Base-by-base conservation (phyloP, 805 yeast genomes). In the Clavispora vitiphila region DNA sequence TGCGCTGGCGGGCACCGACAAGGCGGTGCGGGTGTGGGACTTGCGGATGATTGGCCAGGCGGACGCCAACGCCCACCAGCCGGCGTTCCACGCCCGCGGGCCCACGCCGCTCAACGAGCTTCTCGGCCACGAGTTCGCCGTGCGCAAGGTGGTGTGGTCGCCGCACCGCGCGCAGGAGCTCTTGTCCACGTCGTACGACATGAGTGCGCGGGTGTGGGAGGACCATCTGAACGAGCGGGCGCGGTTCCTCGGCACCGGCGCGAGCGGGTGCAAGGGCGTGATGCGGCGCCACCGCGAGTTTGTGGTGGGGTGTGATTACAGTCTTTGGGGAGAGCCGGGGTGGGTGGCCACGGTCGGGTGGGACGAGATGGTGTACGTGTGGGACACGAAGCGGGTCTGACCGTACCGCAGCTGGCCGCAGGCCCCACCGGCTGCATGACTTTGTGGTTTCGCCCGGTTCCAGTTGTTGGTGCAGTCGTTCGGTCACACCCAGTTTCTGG, bases 271-370 rank as follows among this genome's bases (percentile, higher is more conserved):
- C 27, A 63, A 71, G 27, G 77, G 77, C 7, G 73, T 74, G 14
- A 86, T 88, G 69, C 70, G 74, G 18, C 65, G 63, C 40, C 98
- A 93, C 65, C 74, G 79, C 22, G 99, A 91, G 68, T 91, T 91
- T 65, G 96, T 85, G 1, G 78, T 86, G 52, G 97, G 95, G 14
- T 84, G 90, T 49, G 98, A 93, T 66, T 93, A 96, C 86, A 83
- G 95, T 50, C 63, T 93, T 39, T 91, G 97, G 97, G 99, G 98
- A 3, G 82, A 81, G 51, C 95, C 93, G 1, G 97, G 97, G 1
- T 90, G 93, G 89, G 89, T 84, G 14, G 95, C 93, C 8, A 82
- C 96, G 12, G 83, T 90, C 0, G 96, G 96, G 2, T 91, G 96
- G 96, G 99, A 91, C 66, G 96, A 91, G 57, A 88, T 87, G 84